These are phyloP conservation scores for Centella asiatica DNA, from an alignment of 129 eudicot species.

Conservation along the genomic window DNA sequence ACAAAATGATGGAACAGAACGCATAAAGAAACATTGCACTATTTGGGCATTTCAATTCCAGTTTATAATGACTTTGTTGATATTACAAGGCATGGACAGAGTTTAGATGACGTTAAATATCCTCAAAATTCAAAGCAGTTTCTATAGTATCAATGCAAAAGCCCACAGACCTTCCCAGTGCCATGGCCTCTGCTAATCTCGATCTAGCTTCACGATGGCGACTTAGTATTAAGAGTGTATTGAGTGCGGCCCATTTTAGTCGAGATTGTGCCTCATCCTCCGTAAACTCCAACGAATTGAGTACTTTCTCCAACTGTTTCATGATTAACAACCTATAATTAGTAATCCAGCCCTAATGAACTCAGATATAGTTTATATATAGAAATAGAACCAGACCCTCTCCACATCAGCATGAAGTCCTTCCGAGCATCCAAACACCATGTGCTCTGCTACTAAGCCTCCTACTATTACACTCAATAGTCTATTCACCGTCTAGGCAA, in stretches of 20 bases:
- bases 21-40: too few species aligned
- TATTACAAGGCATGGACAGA: not conserved
- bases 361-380: too few species aligned
- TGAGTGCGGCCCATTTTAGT: conserved; percentile 43
- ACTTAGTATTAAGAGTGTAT: conserved; percentile 34
- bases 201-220: conserved; percentile 43
- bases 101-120: not conserved
- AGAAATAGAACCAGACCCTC: conserved; percentile 29
- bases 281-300: conserved; percentile 39
- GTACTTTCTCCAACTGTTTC: conserved; percentile 43
- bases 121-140: conserved; percentile 19
- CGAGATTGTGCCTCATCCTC: conserved; percentile 38
- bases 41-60: too few species aligned
- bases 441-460: conserved; percentile 72
- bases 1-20: too few species aligned
- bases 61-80: too few species aligned
- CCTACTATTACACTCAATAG: conserved; percentile 54
- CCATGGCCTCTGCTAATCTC: conserved; percentile 64
- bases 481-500: conserved; percentile 41
- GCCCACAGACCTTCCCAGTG: conserved; percentile 60
- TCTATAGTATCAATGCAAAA: conserved; percentile 62
- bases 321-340: conserved; percentile 8
- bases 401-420: conserved; percentile 62
- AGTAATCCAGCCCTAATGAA: conserved; percentile 6
- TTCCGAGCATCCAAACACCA: conserved; percentile 53